These are phyloP conservation scores for Fusarium secorum DNA, from an alignment of 2,329 filamentous ascomycete species.

Conservation along the genomic window DNA sequence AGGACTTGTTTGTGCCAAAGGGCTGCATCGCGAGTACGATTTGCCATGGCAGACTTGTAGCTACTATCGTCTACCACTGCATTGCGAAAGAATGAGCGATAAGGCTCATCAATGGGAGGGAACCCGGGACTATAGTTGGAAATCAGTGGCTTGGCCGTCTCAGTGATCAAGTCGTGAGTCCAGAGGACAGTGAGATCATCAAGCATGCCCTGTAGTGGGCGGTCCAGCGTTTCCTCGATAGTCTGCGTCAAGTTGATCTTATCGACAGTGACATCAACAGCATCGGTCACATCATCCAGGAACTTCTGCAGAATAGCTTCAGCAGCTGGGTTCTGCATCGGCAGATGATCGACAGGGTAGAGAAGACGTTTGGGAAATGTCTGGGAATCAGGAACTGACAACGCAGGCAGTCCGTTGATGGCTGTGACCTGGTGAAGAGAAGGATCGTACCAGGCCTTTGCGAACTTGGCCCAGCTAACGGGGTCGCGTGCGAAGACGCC, in stretches of 20 bases:
- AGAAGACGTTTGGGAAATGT: background rate
- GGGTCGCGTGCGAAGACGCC: background rate
- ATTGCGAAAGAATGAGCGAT: background rate
- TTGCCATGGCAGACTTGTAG: background rate
- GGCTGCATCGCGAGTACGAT: background rate
- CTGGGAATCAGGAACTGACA: background rate
- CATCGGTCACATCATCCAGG: background rate
- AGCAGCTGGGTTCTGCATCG: background rate
- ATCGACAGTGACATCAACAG: background rate
- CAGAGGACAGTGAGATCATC: background rate
- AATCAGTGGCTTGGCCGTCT: background rate
- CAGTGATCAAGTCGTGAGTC: background rate
- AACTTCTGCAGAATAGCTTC: background rate
- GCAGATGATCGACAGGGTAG: background rate
- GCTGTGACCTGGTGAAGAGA: background rate
- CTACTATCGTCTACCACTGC: background rate
- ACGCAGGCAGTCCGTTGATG: fast-evolving
- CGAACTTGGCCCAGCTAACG: background rate
- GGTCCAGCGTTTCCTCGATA: background rate
- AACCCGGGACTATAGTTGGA: background rate
- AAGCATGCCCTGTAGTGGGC: background rate
- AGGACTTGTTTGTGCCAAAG: background rate
- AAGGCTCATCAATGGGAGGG: background rate
- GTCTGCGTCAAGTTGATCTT: background rate
- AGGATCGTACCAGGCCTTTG: background rate